Conservation (phyloP, 768 basidiomycete genomes). For the Lentinula sp. region DNA sequence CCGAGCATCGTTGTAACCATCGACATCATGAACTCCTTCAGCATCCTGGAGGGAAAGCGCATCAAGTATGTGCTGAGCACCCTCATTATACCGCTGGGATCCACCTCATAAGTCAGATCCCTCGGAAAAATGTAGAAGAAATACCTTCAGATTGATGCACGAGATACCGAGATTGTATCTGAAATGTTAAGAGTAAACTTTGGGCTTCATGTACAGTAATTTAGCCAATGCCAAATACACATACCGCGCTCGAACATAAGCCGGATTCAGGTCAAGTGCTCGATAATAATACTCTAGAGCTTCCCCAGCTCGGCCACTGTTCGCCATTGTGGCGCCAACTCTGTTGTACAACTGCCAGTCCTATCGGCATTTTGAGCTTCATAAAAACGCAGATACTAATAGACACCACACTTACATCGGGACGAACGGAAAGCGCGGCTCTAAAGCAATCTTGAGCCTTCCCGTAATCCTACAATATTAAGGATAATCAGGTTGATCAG, state of each 20-base stretch:
- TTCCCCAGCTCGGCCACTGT: slow-evolving; percentile 71
- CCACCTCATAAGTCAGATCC: not conserved
- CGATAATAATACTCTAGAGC: slow-evolving; percentile 85
- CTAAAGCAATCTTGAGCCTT: slow-evolving; percentile 94
- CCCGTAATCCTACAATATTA: slow-evolving; percentile 61
- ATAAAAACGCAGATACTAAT: not conserved
- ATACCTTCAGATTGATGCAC: slow-evolving; percentile 78
- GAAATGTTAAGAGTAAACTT: not conserved
- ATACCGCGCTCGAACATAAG: slow-evolving; percentile 84
- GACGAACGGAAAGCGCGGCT: slow-evolving; percentile 80
- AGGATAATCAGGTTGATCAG: not conserved
- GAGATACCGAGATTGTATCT: slow-evolving; percentile 95
- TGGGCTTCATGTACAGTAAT: not conserved
- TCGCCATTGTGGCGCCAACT: slow-evolving; percentile 92
- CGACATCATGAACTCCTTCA: slow-evolving; percentile 56
- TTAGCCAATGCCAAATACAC: slow-evolving; percentile 8
- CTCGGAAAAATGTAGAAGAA: slow-evolving; percentile 17
- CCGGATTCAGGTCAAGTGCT: slow-evolving; percentile 83
- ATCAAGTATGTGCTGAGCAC: slow-evolving; percentile 80
- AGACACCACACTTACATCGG: slow-evolving; percentile 53
- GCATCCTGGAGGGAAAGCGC: slow-evolving; percentile 86
- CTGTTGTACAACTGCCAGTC: slow-evolving; percentile 93
- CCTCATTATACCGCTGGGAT: slow-evolving; percentile 75
- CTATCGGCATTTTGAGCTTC: slow-evolving; percentile 28
- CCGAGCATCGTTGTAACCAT: slow-evolving; percentile 42